Percentiles rank a stretch among this genome's conserved stretches.
Conservation (phyloP, 202 grass and related monocot genomes). For the Miscanthus sacchariflorus region DNA sequence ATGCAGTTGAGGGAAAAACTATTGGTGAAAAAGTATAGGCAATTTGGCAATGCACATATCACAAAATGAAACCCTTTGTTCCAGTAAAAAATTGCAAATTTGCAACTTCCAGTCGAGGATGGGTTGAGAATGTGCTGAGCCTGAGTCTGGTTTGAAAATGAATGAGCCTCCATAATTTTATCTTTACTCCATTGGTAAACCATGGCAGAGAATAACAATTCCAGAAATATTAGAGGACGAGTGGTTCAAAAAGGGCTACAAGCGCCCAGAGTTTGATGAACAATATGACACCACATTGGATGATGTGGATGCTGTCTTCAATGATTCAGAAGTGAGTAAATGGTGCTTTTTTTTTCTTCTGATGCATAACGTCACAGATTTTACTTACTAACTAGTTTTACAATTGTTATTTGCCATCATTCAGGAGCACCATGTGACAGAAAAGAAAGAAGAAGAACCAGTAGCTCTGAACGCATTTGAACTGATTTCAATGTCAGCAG, state of each 20-base stretch:
- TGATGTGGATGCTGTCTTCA: slow-evolving; percentile 86
- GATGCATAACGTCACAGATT: slow-evolving; percentile 16
- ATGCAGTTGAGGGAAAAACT: not conserved
- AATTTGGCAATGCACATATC: not conserved
- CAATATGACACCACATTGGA: slow-evolving; percentile 70
- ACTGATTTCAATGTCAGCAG: slow-evolving; percentile 84
- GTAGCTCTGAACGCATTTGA: slow-evolving; percentile 81
- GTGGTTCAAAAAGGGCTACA: slow-evolving; percentile 80
- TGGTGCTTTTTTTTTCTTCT: not conserved
- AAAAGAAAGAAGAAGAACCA: slow-evolving; percentile 84
- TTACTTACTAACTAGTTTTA: slow-evolving; percentile 38
- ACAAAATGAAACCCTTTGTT: not conserved
- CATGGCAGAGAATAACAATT: slow-evolving; percentile 69
- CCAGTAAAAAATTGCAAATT: not conserved
- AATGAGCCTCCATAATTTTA: slow-evolving; percentile 8
- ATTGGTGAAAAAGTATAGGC: not conserved
- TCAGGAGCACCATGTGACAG: slow-evolving; percentile 83
- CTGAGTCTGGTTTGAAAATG: slow-evolving; percentile 4
- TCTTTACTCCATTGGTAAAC: slow-evolving; percentile 10
- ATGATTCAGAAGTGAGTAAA: slow-evolving; percentile 77
- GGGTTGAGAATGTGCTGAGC: not conserved
- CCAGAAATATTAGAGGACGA: slow-evolving; percentile 85
- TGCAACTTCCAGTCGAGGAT: not conserved
- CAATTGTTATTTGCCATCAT: slow-evolving; percentile 9
- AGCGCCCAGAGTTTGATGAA: slow-evolving; percentile 68